Percentiles rank a stretch among this genome's conserved stretches.
These are phyloP conservation scores for Yamagishiella unicocca DNA, from an alignment of 139 green algal species.

Conservation along the genomic window DNA sequence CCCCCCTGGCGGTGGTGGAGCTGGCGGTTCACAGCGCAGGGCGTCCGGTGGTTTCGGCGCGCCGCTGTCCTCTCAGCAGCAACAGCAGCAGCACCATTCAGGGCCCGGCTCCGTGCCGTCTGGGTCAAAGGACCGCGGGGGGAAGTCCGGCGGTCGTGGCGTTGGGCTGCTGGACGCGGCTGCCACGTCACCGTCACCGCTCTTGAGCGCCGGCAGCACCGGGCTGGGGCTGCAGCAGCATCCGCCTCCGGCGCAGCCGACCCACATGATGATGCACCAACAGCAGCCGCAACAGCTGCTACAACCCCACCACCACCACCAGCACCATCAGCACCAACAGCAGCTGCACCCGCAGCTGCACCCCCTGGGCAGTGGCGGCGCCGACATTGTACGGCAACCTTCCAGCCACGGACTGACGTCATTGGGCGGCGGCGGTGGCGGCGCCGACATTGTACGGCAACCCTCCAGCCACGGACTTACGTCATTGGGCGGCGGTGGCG, in stretches of 20 bases:
- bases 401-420: no score
- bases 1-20: neutral
- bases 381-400: neutral
- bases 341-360: neutral
- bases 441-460: no score
- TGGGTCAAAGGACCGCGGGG: neutral
- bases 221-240: neutral
- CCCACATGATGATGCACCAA: neutral
- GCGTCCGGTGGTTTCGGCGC: neutral
- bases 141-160: neutral
- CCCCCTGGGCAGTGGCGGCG: neutral
- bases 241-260: neutral
- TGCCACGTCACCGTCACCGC: neutral
- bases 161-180: neutral
- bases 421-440: no score
- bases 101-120: neutral
- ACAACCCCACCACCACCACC: neutral
- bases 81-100: conserved; percentile 5
- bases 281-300: neutral
- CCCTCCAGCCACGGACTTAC: no score
- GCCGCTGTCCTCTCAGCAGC: neutral
- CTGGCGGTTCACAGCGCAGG: neutral
- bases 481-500: no score
- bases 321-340: neutral
- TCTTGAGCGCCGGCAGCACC: neutral